These are phyloP conservation scores for Flaveria bidentis DNA, from an alignment of 129 eudicot species.

Conservation along the genomic window DNA sequence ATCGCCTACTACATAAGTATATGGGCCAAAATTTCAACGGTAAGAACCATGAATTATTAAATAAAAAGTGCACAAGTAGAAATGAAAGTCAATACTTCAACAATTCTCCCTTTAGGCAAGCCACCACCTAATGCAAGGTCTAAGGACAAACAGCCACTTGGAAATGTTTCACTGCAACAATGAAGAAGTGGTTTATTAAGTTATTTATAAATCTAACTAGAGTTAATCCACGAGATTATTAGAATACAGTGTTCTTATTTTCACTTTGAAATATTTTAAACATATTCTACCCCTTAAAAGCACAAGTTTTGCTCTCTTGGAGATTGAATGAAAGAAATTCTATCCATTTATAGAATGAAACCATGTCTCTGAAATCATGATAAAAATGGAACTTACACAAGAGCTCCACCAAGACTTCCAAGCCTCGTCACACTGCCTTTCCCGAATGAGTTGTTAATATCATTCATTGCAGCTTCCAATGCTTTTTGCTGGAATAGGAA, in stretches of 20 bases:
- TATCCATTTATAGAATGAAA: not conserved
- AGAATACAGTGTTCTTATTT: slow-evolving; percentile 11
- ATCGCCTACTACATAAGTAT: not conserved
- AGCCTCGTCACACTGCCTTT: slow-evolving; percentile 98
- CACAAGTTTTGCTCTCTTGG: not conserved
- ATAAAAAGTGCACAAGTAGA: slow-evolving; percentile 5
- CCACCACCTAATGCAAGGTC: slow-evolving; percentile 99
- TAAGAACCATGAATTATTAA: not conserved
- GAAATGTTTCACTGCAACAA: slow-evolving; percentile 88
- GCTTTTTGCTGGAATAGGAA: slow-evolving; percentile 80
- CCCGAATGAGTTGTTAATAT: slow-evolving; percentile 91
- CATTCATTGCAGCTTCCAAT: slow-evolving; percentile 95
- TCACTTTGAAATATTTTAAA: not conserved
- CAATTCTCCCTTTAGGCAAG: slow-evolving; percentile 96
- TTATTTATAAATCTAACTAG: slow-evolving; percentile 11
- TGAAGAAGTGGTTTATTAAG: not conserved
- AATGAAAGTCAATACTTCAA: slow-evolving; percentile 56
- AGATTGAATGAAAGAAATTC: slow-evolving; percentile 1
- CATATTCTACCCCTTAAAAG: not conserved
- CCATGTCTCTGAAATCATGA: not conserved
- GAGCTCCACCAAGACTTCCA: slow-evolving; percentile 99
- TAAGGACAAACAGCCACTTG: slow-evolving; percentile 96
- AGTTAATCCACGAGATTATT: slow-evolving; percentile 8
- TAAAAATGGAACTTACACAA: slow-evolving; percentile 66
- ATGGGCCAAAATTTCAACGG: not conserved